phyloP scores from a whole-genome alignment of 2,329 filamentous ascomycete genomes.

The Decorospora gaudefroyi region DNA sequence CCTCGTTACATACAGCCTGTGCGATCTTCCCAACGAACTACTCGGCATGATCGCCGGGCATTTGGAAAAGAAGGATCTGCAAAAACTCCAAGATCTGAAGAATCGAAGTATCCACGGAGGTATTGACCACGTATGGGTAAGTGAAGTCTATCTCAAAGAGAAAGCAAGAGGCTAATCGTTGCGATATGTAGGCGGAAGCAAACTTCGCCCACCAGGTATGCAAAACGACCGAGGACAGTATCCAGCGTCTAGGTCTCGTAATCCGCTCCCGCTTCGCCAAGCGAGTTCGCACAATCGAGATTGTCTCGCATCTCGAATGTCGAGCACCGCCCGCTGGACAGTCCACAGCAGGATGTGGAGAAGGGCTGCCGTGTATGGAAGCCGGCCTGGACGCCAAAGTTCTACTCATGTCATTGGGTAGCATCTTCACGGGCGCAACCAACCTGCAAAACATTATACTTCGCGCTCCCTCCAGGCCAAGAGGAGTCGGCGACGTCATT shows the following conservation, averaged over 20 bases:
- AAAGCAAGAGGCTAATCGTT: background rate
- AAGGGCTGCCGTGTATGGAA: background rate
- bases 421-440: background rate
- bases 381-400: background rate
- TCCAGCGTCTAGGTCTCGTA: constrained; percentile 1
- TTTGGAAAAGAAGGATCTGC: background rate
- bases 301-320: background rate
- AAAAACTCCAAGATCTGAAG: constrained; percentile 1
- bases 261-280: constrained; percentile 4
- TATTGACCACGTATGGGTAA: constrained; percentile 10
- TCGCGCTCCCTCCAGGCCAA: background rate
- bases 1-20: background rate
- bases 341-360: background rate
- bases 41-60: constrained; percentile 5
- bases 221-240: background rate
- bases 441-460: constrained; percentile 1
- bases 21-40: constrained; percentile 7
- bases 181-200: background rate
- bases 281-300: constrained; percentile 2
- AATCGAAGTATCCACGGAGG: constrained; percentile 2
- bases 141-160: background rate
- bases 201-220: constrained; percentile 1
- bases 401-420: background rate
- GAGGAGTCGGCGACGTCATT: background rate
- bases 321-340: background rate